Percentiles rank a stretch among this genome's conserved stretches.
phyloP scores from a whole-genome alignment of 495 filamentous ascomycete species.

The Aspergillus sparsus region DNA sequence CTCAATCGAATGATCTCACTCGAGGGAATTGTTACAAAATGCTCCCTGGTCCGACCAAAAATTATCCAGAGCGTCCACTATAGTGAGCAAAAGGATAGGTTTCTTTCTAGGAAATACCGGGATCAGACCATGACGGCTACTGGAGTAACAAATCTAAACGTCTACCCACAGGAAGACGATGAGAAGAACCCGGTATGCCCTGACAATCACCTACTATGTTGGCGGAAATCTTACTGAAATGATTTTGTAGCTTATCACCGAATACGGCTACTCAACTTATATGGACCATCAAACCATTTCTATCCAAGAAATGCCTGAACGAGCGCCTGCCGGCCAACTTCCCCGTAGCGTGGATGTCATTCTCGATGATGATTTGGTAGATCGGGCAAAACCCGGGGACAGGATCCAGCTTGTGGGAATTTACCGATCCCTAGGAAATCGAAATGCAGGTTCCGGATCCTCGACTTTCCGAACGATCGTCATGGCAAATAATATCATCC shows the following conservation, averaged over 20 bases:
- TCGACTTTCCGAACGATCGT: slow-evolving; percentile 92
- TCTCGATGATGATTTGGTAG: slow-evolving; percentile 94
- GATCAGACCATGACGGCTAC: slow-evolving; percentile 97
- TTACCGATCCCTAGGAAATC: slow-evolving; percentile 89
- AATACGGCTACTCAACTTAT: slow-evolving; percentile 94
- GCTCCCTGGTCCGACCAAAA: slow-evolving; percentile 92
- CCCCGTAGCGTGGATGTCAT: slow-evolving; percentile 98
- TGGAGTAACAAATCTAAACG: slow-evolving; percentile 79
- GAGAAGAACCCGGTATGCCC: slow-evolving; percentile 64
- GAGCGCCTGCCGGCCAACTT: slow-evolving; percentile 93
- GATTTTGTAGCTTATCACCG: slow-evolving; percentile 67
- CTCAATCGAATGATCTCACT: slow-evolving; percentile 96
- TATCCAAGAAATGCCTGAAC: slow-evolving; percentile 99
- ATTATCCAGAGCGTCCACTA: slow-evolving; percentile 97
- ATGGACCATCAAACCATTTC: slow-evolving; percentile 97
- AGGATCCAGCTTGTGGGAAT: slow-evolving; percentile 94
- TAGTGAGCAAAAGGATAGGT: slow-evolving; percentile 79
- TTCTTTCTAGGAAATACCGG: slow-evolving; percentile 80
- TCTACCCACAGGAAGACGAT: slow-evolving; percentile 95
- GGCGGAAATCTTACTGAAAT: slow-evolving; percentile 15
- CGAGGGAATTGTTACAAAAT: slow-evolving; percentile 96
- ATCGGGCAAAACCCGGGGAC: slow-evolving; percentile 93
- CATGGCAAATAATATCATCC: slow-evolving; percentile 91
- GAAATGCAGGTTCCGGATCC: slow-evolving; percentile 82
- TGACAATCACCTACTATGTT: not conserved